Base-by-base conservation (phyloP, 2,329 filamentous ascomycete genomes). In the Epichloe glyceriae region DNA sequence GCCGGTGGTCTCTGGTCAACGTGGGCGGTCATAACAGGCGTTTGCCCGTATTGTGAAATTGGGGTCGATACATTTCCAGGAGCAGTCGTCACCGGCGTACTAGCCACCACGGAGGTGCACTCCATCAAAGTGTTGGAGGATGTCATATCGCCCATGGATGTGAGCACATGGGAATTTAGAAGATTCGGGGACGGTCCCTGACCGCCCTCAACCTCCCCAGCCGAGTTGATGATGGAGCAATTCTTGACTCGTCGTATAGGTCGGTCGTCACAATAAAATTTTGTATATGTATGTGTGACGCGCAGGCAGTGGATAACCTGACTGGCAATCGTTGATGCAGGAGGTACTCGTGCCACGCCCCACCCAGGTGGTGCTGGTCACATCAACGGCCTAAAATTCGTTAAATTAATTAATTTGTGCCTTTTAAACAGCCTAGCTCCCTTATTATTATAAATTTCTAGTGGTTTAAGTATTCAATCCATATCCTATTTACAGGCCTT, bases 121-220 rank as follows among this genome's bases (percentile, higher is more conserved):
- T 60, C 56, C 54, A 57, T 59, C 58, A 57, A 53, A 55, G 60
- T 57, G 56, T 65, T 61, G 49, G 60, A 57, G 47, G 61, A 57
- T 53, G 57, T 62, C 64, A 67, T 67, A 53, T 64, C 64, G 64
- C 52, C 54, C 45, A 51, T 51, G 20, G 33, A 50, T 50, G 46
- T 53, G 53, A 50, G 60, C 56, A 55, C 58, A 60, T 61, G 53
- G 52, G 44, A 26, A 8, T 39, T 20, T 35, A 19, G 37, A 15
- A 22, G 48, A 41, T 46, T 34, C 11, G 19, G 51, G 51, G 47
- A 42, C 48, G 48, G 41, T 49, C 35, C 39, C 15, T 14, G 35
- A 47, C 49, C 46, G 49, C 45, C 52, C 49, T 51, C 46, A 34
- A 35, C 35, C 37, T 14, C n/a, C 26, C 33, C n/a, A 45, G n/a